phyloP scores from a whole-genome alignment of 2,329 filamentous ascomycete species.

The Apiospora sp. region DNA sequence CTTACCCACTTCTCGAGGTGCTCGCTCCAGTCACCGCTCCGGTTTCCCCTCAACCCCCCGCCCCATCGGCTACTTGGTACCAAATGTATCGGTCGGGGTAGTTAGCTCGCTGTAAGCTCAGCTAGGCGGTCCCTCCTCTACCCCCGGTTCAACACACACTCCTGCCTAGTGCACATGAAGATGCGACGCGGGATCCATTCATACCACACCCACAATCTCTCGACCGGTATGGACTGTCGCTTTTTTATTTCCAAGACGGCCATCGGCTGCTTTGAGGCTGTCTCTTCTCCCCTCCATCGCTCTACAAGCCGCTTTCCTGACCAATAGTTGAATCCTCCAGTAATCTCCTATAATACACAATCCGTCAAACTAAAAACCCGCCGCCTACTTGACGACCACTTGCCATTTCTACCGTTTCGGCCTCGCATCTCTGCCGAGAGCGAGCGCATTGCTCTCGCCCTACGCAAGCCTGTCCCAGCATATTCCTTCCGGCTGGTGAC shows the following conservation, averaged over 20 bases:
- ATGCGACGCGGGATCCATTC: constrained; percentile 18
- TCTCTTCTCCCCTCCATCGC: background rate
- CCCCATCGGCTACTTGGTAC: constrained; percentile 4
- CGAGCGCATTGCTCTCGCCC: constrained; percentile 16
- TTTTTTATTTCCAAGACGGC: constrained; percentile 12
- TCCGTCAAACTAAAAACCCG: background rate
- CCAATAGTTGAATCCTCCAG: constrained; percentile 6
- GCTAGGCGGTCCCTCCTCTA: background rate
- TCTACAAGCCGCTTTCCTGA: background rate
- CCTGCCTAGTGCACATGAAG: constrained; percentile 13
- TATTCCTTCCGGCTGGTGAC: background rate
- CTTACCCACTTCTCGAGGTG: constrained; percentile 5
- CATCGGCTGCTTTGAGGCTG: background rate
- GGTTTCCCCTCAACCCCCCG: constrained; percentile 7
- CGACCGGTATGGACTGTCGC: constrained; percentile 10
- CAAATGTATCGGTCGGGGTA: constrained; percentile 18
- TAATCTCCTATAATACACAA: background rate
- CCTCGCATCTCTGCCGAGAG: constrained; percentile 3
- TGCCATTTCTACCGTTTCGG: background rate
- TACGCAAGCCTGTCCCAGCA: background rate
- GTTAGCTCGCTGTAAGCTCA: constrained; percentile 9
- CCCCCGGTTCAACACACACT: constrained; percentile 14
- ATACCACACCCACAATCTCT: constrained; percentile 9
- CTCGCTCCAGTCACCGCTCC: constrained; percentile 21
- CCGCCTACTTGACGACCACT: background rate